Conservation (phyloP, 495 filamentous ascomycete genomes). For the Aspergillus taichungensis region DNA sequence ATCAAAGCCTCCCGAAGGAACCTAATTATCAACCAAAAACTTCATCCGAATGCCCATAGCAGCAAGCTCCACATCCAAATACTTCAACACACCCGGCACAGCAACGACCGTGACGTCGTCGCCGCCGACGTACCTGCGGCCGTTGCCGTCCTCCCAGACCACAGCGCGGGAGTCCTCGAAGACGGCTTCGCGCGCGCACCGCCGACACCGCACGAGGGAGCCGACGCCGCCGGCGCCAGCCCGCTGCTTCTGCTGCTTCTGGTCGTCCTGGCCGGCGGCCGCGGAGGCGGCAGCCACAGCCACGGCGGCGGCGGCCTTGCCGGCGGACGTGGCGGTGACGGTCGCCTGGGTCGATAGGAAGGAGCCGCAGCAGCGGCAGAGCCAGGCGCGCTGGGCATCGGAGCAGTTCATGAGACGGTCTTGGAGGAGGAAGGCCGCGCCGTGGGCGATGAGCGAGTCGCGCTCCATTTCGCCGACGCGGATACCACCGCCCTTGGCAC, state of each 20-base stretch:
- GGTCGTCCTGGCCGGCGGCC: background rate
- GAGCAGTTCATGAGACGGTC: conserved; percentile 95
- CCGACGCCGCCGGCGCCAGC: conserved; percentile 35
- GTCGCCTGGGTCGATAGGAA: conserved; percentile 80
- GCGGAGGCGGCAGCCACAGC: conserved; percentile 28
- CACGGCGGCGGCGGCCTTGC: conserved; percentile 17
- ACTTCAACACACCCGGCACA: conserved; percentile 85
- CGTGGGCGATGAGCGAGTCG: conserved; percentile 88
- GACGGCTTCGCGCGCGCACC: conserved; percentile 64
- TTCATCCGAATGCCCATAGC: conserved; percentile 89
- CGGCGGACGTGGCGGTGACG: conserved; percentile 32
- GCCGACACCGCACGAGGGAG: conserved; percentile 72
- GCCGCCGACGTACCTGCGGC: conserved; percentile 72
- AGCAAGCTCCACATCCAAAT: conserved; percentile 87
- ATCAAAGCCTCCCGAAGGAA: background rate
- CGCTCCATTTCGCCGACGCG: conserved; percentile 99
- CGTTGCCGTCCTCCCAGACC: conserved; percentile 87
- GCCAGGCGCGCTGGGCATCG: conserved; percentile 78
- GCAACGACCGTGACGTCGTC: conserved; percentile 84
- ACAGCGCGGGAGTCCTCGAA: conserved; percentile 55
- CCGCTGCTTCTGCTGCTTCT: conserved; percentile 11
- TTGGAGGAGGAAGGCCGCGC: conserved; percentile 87
- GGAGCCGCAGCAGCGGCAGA: conserved; percentile 78
- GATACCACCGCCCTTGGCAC: conserved; percentile 93
- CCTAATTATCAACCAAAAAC: conserved; percentile 61